Evolutionary conservation across 2,329 filamentous ascomycete species (phyloP).

Genomic region (Aspergillus bombycis): DNA sequence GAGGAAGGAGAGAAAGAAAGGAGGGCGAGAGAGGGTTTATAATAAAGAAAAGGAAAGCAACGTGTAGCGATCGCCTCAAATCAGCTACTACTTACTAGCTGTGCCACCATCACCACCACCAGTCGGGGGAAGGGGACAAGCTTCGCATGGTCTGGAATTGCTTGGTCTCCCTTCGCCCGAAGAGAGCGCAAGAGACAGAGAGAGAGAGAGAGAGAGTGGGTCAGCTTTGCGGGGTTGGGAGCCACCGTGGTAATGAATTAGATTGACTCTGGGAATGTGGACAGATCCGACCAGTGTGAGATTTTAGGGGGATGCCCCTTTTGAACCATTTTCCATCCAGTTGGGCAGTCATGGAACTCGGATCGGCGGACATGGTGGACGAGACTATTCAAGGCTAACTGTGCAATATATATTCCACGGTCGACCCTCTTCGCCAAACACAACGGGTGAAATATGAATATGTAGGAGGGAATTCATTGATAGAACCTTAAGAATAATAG

Average conservation of each 20-base stretch:
- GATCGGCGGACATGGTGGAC: background rate
- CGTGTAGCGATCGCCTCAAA: background rate
- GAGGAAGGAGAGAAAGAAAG: background rate
- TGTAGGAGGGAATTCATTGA: no score
- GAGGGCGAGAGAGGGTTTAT: background rate
- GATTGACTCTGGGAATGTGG: background rate
- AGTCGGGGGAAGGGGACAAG: background rate
- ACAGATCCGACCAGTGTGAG: background rate
- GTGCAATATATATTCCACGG: no score
- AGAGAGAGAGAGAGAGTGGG: background rate
- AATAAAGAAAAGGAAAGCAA: background rate
- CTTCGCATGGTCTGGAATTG: background rate
- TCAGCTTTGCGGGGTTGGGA: background rate
- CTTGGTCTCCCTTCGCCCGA: constrained; percentile 8
- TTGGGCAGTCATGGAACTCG: background rate
- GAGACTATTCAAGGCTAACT: background rate
- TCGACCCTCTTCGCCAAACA: no score
- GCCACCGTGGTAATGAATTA: background rate
- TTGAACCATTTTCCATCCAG: background rate
- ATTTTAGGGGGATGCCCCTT: background rate
- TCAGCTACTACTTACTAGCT: background rate
- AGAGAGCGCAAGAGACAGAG: background rate
- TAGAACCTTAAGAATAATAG: no score
- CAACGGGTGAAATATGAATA: no score
- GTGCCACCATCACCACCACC: background rate